phyloP scores from a whole-genome alignment of 2,329 filamentous ascomycete species.

The Arthrinium phaeospermum region DNA sequence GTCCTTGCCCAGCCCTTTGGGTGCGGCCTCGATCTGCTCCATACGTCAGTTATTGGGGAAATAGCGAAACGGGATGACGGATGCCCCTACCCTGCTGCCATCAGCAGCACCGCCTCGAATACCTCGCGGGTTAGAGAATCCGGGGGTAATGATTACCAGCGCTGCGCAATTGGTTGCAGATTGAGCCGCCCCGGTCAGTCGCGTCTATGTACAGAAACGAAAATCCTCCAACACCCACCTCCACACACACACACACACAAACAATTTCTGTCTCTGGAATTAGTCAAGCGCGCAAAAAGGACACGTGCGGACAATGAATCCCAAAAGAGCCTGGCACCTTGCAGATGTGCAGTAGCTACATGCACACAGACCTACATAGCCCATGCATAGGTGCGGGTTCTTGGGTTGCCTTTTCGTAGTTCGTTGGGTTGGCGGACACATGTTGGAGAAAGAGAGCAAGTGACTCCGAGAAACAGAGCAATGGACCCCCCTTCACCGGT shows the following conservation, averaged over 20 bases:
- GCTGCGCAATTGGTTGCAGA: conserved; percentile 1
- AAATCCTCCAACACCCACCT: not conserved
- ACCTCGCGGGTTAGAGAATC: not conserved
- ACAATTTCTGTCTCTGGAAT: not conserved
- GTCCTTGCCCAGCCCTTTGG: not conserved
- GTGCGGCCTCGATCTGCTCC: not conserved
- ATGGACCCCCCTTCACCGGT: conserved; percentile 2
- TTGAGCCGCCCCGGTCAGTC: conserved; percentile 4
- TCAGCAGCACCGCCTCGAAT: not conserved
- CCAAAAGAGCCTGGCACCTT: conserved; percentile 6
- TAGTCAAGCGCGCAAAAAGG: conserved; percentile 4
- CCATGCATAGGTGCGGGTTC: not conserved
- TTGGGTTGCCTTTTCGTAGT: not conserved
- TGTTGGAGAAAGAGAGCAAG: not conserved
- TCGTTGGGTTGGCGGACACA: not conserved
- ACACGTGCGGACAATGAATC: conserved; percentile 7
- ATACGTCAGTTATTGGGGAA: not conserved
- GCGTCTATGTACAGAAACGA: not conserved
- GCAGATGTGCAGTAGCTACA: conserved; percentile 9
- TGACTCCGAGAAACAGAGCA: not conserved
- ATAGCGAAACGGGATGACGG: not conserved
- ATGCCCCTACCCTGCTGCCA: not conserved
- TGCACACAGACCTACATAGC: not conserved
- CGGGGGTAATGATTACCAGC: not conserved
- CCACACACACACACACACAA: not conserved